phyloP scores from a whole-genome alignment of 805 yeast species.

The Candida qinlingensis region DNA sequence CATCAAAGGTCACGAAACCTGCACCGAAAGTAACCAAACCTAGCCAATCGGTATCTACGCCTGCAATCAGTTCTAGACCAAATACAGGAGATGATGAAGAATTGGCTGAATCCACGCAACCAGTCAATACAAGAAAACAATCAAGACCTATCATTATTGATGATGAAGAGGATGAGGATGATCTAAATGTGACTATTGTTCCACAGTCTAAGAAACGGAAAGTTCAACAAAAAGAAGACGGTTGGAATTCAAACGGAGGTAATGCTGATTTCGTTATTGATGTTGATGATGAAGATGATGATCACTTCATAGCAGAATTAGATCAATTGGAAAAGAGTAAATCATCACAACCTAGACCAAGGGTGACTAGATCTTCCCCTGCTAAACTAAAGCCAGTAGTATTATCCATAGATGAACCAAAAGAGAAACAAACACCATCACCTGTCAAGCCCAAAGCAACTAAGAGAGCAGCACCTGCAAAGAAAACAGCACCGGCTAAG shows the following conservation, averaged over 20 bases:
- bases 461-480: neutral
- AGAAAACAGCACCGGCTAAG: constrained; percentile 1
- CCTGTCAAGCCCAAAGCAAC: neutral
- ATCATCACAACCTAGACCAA: constrained; percentile 5
- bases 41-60: too few species aligned
- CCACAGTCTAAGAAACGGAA: neutral
- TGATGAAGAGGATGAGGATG: neutral
- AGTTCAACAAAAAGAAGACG: constrained; percentile 1
- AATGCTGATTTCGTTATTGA: constrained; percentile 16
- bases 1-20: neutral
- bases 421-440: too few species aligned
- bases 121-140: neutral
- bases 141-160: constrained; percentile 1
- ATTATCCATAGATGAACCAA: too few species aligned
- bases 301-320: constrained; percentile 13
- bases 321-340: constrained; percentile 1
- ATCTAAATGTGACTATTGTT: too few species aligned
- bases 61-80: neutral
- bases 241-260: neutral
- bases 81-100: neutral
- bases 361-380: constrained; percentile 1
- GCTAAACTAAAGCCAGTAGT: constrained; percentile 6
- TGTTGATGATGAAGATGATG: constrained; percentile 17
- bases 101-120: neutral
- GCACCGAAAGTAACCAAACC: neutral